A percentile compares a stretch with the other conserved stretches of the same genome.
phyloP scores from a whole-genome alignment of 2,329 filamentous ascomycete species.

The Colletotrichum navitas region DNA sequence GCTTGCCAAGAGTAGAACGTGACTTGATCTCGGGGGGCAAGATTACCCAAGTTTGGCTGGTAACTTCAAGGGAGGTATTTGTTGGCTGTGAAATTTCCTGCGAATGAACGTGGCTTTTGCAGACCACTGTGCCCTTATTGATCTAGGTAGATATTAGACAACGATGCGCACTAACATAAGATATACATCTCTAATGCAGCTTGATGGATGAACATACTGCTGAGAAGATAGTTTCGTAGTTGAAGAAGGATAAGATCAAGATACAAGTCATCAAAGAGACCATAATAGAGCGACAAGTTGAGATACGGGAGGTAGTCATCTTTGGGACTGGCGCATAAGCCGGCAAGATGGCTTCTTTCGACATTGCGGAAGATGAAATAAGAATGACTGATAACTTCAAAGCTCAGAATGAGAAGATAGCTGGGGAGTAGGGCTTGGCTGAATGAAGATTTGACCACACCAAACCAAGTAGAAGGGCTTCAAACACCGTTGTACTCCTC shows the following conservation, averaged over 20 bases:
- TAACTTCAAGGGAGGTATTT: background rate
- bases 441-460: too few relatives aligned
- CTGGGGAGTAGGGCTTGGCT: accelerated
- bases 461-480: background rate
- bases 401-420: background rate
- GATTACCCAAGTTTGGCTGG: background rate
- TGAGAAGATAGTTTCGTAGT: background rate
- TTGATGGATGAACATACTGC: background rate
- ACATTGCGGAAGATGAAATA: background rate
- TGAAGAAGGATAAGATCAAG: background rate
- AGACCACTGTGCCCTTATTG: background rate
- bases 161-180: accelerated
- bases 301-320: background rate
- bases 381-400: too few relatives aligned
- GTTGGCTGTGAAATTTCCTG: background rate
- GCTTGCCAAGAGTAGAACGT: too few relatives aligned
- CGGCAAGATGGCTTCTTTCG: conserved; percentile 7
- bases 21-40: too few relatives aligned
- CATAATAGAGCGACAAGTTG: background rate
- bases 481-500: background rate
- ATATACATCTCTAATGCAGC: too few relatives aligned
- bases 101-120: background rate
- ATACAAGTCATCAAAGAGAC: background rate
- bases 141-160: background rate
- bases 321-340: background rate